A percentile compares a stretch with the other conserved stretches of the same genome.
Conservation (phyloP, 1,284 basidiomycete genomes). For the Leccinum subrobustum region DNA sequence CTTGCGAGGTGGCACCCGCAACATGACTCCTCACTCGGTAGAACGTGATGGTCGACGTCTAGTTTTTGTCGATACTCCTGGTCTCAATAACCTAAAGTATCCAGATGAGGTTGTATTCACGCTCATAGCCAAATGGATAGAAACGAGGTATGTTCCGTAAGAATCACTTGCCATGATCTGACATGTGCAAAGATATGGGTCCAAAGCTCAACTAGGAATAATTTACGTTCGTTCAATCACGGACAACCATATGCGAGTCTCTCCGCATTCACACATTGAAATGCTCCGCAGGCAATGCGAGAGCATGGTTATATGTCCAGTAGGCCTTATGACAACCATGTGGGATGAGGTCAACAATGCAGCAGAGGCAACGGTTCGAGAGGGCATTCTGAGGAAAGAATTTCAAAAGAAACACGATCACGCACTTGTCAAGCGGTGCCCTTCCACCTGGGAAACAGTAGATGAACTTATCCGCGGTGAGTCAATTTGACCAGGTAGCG, state of each 20-base stretch:
- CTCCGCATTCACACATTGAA: slow-evolving; percentile 2
- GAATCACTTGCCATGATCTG: neutral
- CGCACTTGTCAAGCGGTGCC: neutral
- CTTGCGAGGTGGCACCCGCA: neutral
- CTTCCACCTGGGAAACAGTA: neutral
- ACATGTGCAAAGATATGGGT: neutral
- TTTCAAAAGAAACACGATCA: neutral
- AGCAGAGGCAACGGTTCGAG: slow-evolving; percentile 3
- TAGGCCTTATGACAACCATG: slow-evolving; percentile 13
- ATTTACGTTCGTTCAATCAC: slow-evolving; percentile 12
- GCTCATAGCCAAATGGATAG: neutral
- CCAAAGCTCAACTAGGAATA: neutral
- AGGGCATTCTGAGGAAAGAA: neutral
- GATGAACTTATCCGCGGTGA: neutral
- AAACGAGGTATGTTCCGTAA: neutral
- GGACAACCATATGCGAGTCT: slow-evolving; percentile 4
- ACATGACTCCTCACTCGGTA: neutral
- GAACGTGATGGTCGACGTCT: slow-evolving; percentile 4
- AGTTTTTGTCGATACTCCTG: slow-evolving; percentile 14
- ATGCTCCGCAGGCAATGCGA: slow-evolving; percentile 2
- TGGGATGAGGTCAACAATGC: slow-evolving; percentile 9
- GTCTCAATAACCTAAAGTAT: slow-evolving; percentile 2
- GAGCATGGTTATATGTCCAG: neutral
- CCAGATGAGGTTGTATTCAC: slow-evolving; percentile 4
- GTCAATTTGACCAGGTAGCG: neutral